A percentile compares a stretch with the other conserved stretches of the same genome.
Conservation (phyloP, 768 basidiomycete genomes). For the Psilocybe azurescens region DNA sequence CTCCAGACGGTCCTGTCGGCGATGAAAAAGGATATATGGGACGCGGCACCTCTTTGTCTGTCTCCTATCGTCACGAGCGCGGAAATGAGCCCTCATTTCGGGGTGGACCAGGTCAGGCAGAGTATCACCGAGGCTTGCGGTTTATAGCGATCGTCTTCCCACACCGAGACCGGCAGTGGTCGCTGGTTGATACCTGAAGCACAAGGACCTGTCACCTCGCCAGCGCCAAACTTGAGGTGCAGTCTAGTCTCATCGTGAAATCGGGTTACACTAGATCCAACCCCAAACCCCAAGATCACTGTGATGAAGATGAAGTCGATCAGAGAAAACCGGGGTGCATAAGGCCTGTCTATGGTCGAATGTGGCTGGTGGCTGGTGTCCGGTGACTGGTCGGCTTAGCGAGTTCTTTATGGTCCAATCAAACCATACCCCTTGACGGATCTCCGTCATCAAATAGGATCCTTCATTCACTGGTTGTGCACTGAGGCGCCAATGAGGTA, state of each 20-base stretch:
- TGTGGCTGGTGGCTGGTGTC: no score
- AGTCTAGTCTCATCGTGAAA: no score
- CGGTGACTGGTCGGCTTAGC: background rate
- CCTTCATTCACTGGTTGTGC: no score
- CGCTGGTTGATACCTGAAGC: no score
- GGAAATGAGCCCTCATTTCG: slow-evolving; percentile 53
- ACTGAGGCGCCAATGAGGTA: no score
- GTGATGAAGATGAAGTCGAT: no score
- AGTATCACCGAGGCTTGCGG: slow-evolving; percentile 69
- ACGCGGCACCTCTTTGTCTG: slow-evolving; percentile 63
- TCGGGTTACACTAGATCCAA: no score
- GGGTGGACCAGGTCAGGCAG: slow-evolving; percentile 58
- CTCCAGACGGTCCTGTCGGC: slow-evolving; percentile 40
- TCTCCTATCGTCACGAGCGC: slow-evolving; percentile 67
- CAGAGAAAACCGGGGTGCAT: no score
- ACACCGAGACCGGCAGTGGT: background rate
- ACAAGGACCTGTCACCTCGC: no score
- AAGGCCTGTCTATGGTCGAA: no score
- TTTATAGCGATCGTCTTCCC: slow-evolving; percentile 1
- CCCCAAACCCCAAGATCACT: no score
- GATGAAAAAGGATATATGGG: slow-evolving; percentile 57
- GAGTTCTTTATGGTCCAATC: background rate
- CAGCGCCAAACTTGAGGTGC: no score
- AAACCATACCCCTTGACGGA: background rate
- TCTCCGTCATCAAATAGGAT: background rate